Evolutionary conservation across 2,329 filamentous ascomycete species (phyloP).

Genomic region (Aspergillus arachidicola): DNA sequence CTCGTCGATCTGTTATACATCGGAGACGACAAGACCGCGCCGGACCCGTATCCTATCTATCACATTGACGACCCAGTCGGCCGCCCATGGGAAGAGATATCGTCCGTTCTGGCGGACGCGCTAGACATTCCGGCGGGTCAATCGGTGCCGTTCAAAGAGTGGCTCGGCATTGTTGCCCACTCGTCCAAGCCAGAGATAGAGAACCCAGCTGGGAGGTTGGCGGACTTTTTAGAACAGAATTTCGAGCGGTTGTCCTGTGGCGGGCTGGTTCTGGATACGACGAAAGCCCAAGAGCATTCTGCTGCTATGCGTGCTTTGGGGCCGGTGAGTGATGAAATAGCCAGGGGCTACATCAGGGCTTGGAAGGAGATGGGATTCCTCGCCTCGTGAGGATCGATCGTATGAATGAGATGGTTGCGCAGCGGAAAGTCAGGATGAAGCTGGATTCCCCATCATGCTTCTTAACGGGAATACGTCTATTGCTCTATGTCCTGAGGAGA

Average conservation of each 20-base stretch:
- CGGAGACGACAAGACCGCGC: constrained; percentile 9
- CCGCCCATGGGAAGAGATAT: constrained; percentile 45
- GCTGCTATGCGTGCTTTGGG: no score
- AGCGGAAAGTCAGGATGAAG: no score
- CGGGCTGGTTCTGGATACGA: constrained; percentile 45
- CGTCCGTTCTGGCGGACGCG: constrained; percentile 33
- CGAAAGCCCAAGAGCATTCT: constrained; percentile 34
- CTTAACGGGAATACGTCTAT: no score
- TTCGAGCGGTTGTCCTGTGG: constrained; percentile 51
- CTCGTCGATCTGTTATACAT: constrained; percentile 36
- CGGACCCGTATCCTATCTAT: constrained; percentile 38
- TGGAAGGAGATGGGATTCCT: no score
- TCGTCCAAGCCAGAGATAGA: constrained; percentile 18
- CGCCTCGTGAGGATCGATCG: no score
- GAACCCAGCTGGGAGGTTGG: constrained; percentile 33
- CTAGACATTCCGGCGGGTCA: constrained; percentile 32
- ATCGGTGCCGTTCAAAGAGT: constrained; percentile 44
- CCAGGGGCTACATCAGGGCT: no score
- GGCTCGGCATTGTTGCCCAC: constrained; percentile 31
- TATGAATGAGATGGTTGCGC: no score
- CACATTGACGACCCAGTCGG: constrained; percentile 51
- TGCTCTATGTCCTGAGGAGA: no score
- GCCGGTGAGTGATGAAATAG: no score
- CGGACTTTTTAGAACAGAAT: constrained; percentile 36
- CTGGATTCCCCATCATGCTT: no score